Conservation (phyloP, 1,284 basidiomycete species). For the Apiotrichum brassicae region DNA sequence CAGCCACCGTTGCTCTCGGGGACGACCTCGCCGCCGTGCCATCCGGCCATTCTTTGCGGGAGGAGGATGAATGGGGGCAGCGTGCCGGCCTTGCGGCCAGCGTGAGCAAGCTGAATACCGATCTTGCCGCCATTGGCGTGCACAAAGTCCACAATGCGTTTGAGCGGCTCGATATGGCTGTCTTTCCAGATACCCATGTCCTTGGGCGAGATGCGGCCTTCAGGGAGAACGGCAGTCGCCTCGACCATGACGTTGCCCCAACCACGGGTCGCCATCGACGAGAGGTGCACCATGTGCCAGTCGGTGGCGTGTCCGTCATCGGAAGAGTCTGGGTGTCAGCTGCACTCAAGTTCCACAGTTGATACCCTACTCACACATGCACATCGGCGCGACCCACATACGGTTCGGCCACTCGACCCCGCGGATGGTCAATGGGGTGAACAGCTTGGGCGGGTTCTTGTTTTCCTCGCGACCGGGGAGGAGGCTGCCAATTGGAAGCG, state of each 20-base stretch:
- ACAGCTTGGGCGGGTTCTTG: constrained; percentile 55
- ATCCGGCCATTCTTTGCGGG: constrained; percentile 28
- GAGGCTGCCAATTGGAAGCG: constrained; percentile 51
- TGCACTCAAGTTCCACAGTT: constrained; percentile 35
- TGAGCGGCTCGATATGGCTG: constrained; percentile 60
- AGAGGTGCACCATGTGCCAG: constrained; percentile 70
- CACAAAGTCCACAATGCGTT: constrained; percentile 65
- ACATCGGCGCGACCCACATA: constrained; percentile 56
- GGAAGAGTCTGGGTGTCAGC: constrained; percentile 50
- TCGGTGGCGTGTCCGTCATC: constrained; percentile 64
- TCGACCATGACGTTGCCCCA: constrained; percentile 62
- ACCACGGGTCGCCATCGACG: constrained; percentile 48
- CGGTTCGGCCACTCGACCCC: constrained; percentile 62
- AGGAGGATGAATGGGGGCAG: constrained; percentile 55
- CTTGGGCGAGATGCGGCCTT: constrained; percentile 58
- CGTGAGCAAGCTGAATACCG: constrained; percentile 72
- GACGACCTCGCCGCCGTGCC: constrained; percentile 36
- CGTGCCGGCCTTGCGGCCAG: constrained; percentile 64
- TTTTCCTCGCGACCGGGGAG: constrained; percentile 22
- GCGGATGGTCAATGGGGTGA: constrained; percentile 60
- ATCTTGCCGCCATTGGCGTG: constrained; percentile 62
- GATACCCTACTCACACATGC: constrained; percentile 43
- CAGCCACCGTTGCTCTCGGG: constrained; percentile 58
- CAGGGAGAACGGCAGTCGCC: constrained; percentile 63
- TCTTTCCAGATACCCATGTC: constrained; percentile 65